Conservation (phyloP, 139 green algal species). For the Dunaliella sp. region DNA sequence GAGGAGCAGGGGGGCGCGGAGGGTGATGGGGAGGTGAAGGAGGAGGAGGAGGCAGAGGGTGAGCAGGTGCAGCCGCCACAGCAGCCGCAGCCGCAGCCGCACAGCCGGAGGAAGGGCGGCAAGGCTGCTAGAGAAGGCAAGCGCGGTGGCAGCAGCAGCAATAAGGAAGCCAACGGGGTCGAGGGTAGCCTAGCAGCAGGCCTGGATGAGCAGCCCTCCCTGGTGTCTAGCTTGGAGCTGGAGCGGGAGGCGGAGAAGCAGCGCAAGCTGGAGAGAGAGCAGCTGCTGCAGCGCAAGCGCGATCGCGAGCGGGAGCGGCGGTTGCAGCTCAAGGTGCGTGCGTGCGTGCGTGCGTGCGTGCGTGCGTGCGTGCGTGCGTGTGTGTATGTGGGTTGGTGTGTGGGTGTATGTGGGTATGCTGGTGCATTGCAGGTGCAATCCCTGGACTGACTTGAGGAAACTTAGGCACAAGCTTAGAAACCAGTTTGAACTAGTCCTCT, state of each 20-base stretch:
- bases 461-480: too few relatives aligned
- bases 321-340: constrained; percentile 5
- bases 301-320: constrained; percentile 16
- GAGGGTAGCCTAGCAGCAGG: background rate
- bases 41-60: background rate
- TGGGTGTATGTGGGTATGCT: too few relatives aligned
- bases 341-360: background rate
- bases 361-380: too few relatives aligned
- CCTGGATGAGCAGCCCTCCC: background rate
- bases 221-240: too few relatives aligned
- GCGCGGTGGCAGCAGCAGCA: background rate
- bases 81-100: background rate
- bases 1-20: background rate
- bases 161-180: background rate
- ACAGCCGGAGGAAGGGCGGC: background rate
- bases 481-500: too few relatives aligned
- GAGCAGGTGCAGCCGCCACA: background rate
- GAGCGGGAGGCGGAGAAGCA: constrained; percentile 14
- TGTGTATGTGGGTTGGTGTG: too few relatives aligned
- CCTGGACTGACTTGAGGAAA: too few relatives aligned
- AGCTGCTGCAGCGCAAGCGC: constrained; percentile 23
- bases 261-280: background rate
- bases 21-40: background rate
- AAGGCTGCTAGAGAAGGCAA: too few relatives aligned
- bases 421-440: too few relatives aligned